Evolutionary conservation across 2,329 filamentous ascomycete genomes (phyloP).

Genomic region (Alternaria sp.): DNA sequence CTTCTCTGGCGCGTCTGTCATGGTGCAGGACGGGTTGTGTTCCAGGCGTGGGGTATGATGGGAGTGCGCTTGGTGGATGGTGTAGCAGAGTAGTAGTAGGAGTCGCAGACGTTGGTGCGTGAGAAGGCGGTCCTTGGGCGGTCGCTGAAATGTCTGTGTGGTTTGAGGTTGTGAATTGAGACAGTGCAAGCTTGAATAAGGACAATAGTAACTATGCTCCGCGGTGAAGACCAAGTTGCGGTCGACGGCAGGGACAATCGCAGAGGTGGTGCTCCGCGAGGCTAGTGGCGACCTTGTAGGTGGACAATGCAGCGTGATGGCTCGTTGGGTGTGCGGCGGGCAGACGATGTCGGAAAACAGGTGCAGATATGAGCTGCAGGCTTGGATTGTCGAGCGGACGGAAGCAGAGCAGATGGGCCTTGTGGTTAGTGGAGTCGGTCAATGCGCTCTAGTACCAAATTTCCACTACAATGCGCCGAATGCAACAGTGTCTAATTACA

Average conservation of each 20-base stretch:
- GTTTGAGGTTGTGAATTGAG: background rate
- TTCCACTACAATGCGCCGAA: constrained; percentile 30
- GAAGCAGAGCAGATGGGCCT: constrained; percentile 5
- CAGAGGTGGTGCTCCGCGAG: constrained; percentile 20
- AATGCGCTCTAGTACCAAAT: constrained; percentile 34
- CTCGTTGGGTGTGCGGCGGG: background rate
- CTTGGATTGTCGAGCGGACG: constrained; percentile 3
- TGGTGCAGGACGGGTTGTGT: constrained; percentile 15
- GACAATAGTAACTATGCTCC: constrained; percentile 13
- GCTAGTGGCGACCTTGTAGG: constrained; percentile 17
- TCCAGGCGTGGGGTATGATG: constrained; percentile 1
- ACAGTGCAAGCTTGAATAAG: constrained; percentile 1
- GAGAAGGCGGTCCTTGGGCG: background rate
- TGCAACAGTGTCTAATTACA: constrained; percentile 23
- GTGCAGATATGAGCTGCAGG: background rate
- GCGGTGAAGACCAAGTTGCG: constrained; percentile 7
- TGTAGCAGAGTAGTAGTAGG: background rate
- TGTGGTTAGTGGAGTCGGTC: constrained; percentile 34
- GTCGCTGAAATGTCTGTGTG: background rate
- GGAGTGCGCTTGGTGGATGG: constrained; percentile 6
- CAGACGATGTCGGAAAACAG: background rate
- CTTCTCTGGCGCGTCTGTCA: constrained; percentile 36
- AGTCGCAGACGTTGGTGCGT: background rate
- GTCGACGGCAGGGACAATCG: constrained; percentile 10
- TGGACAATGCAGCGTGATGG: constrained; percentile 2